Evolutionary conservation across 805 yeast genomes (phyloP), one percentile per base, ranked within the genome.

Genomic region (Saccharomycopsis guyanensis): DNA sequence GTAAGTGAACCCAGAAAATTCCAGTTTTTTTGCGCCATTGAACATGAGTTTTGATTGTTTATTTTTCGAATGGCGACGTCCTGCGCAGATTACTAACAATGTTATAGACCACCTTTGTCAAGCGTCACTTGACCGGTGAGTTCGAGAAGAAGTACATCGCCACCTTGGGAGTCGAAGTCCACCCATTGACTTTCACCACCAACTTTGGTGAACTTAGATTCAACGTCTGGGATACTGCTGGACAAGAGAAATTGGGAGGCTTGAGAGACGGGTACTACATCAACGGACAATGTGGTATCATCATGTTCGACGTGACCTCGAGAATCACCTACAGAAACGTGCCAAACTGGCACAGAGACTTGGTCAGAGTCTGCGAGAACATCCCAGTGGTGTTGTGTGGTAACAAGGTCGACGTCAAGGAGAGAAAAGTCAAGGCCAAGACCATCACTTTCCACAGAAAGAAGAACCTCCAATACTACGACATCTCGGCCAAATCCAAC

Each of bases 341-440:
- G 68, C 98, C 99, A 70, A 94, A 93, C 86, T 93, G 99, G 99
- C 97, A 94, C 83, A 85, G 98, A 76, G 99, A 93, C 72, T 79
- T 93, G 66, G 97, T 93, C 56, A 87, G 99, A 75, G 99, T 93
- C 56, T 93, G 99, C 76, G 99, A 93, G 76, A 93, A 91, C 81
- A 93, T 93, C 61, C 99, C 99, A 62, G 93, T 93, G 63, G 99
- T 93, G 53, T 77, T 93, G 58, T 87, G 96, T 76, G 99, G 99
- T 75, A 93, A 93, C 85, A 93, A 93, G 76, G 99, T 93, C 61
- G 99, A 93, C 70, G 98, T 93, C 59, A 93, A 93, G 79, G 99
- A 93, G 78, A 86, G 99, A 73, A 93, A 93, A 75, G 99, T 93
- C 65, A 93, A 93, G 80, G 99, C 99, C 61, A 93, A 93, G 80